Percentiles rank a stretch among this genome's conserved stretches.
These are phyloP conservation scores for Botrytis cinerea DNA, from an alignment of 2,329 filamentous ascomycete genomes.

Conservation along the genomic window DNA sequence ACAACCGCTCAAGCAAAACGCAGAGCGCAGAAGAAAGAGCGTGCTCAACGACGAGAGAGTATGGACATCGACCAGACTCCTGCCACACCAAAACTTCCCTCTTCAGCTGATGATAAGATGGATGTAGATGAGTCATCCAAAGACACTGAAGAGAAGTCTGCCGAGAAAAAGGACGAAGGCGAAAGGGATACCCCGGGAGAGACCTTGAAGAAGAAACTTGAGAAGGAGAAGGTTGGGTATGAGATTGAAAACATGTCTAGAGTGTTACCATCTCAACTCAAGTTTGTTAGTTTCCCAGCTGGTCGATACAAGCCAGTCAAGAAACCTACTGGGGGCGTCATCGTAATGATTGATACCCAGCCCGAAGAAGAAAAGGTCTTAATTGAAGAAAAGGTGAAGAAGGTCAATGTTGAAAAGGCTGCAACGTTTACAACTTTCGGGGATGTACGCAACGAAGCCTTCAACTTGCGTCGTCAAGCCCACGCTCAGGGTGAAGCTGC, in stretches of 20 bases:
- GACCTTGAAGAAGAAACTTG: constrained; percentile 80
- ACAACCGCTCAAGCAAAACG: constrained; percentile 97
- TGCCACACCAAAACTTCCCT: constrained; percentile 64
- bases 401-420: constrained; percentile 64
- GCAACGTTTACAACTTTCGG: constrained; percentile 45
- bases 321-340: constrained; percentile 91
- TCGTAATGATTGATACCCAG: constrained; percentile 84
- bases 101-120: constrained; percentile 76
- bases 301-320: constrained; percentile 92
- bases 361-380: constrained; percentile 77
- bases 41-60: constrained; percentile 83
- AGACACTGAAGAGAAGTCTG: constrained; percentile 51
- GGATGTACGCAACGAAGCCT: constrained; percentile 38
- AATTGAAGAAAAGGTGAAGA: constrained; percentile 91
- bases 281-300: constrained; percentile 90
- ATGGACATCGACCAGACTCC: constrained; percentile 90
- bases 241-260: constrained; percentile 97
- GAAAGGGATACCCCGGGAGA: constrained; percentile 60
- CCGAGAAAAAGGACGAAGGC: constrained; percentile 62
- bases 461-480: constrained; percentile 47
- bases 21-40: constrained; percentile 90
- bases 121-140: constrained; percentile 65
- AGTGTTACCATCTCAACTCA: constrained; percentile 87
- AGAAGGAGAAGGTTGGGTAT: constrained; percentile 96
- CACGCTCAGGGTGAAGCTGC: constrained; percentile 40